Percentiles rank a stretch among this genome's conserved stretches.
Conservation (phyloP, 2,329 filamentous ascomycete species). For the Fusarium nygamai region DNA sequence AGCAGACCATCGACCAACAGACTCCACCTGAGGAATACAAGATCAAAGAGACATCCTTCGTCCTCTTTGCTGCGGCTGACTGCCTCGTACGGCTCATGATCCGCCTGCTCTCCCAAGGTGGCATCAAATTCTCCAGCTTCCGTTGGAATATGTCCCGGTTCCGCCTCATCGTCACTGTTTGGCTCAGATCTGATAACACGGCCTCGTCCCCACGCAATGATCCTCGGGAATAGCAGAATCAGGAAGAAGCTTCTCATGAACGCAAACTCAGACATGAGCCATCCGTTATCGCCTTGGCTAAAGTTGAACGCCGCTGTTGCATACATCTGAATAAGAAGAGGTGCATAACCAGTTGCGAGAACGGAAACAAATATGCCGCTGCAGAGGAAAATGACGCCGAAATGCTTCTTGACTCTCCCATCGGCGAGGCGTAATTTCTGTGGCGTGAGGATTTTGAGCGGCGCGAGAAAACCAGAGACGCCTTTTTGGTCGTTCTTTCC, state of each 20-base stretch:
- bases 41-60: conserved; percentile 68
- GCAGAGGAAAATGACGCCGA: conserved; percentile 71
- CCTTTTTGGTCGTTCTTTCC: conserved; percentile 42
- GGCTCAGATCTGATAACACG: conserved; percentile 6
- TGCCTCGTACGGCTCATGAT: conserved; percentile 55
- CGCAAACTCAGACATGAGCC: conserved; percentile 65
- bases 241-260: conserved; percentile 65
- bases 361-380: conserved; percentile 74
- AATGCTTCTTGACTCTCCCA: conserved; percentile 64
- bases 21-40: conserved; percentile 73
- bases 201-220: conserved; percentile 58
- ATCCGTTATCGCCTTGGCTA: conserved; percentile 64
- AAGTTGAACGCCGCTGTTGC: conserved; percentile 66
- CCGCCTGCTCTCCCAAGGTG: conserved; percentile 52
- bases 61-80: conserved; percentile 49
- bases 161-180: conserved; percentile 5
- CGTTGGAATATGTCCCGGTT: conserved; percentile 44
- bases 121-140: conserved; percentile 55
- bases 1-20: conserved; percentile 71
- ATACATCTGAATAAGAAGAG: conserved; percentile 69
- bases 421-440: conserved; percentile 61
- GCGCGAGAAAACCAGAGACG: conserved; percentile 69
- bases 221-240: conserved; percentile 62
- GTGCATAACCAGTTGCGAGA: conserved; percentile 74
- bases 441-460: conserved; percentile 69